phyloP scores from a whole-genome alignment of 2,329 filamentous ascomycete species.

The Verticillium alfalfae region DNA sequence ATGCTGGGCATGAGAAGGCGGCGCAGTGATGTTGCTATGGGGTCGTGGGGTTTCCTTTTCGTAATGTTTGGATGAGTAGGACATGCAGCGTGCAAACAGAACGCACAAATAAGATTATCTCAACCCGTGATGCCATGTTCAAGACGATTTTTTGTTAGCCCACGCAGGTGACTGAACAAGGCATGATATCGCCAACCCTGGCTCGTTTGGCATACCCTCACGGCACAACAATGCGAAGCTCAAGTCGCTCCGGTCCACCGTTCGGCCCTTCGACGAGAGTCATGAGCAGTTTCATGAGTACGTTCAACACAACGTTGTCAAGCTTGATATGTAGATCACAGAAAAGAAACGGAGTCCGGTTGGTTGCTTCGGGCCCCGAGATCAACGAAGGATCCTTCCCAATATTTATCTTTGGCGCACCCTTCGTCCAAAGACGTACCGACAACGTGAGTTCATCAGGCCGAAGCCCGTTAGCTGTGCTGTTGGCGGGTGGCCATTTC shows the following conservation, averaged over 20 bases:
- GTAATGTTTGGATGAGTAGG: too few relatives aligned
- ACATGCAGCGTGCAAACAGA: too few relatives aligned
- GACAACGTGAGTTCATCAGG: constrained; percentile 4
- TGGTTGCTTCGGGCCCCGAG: constrained; percentile 10
- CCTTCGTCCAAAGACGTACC: constrained; percentile 11
- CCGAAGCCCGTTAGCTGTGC: constrained; percentile 10
- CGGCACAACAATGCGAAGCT: too few relatives aligned
- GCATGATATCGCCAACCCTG: too few relatives aligned
- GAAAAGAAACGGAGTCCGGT: constrained; percentile 14
- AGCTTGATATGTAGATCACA: constrained; percentile 11
- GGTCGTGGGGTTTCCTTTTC: too few relatives aligned
- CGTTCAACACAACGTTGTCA: background rate
- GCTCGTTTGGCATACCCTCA: too few relatives aligned
- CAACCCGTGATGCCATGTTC: too few relatives aligned
- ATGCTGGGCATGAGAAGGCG: background rate
- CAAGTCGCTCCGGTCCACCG: too few relatives aligned
- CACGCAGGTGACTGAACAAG: too few relatives aligned
- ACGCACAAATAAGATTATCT: too few relatives aligned
- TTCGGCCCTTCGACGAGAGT: too few relatives aligned
- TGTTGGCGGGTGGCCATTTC: constrained; percentile 10
- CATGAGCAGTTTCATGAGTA: constrained; percentile 7
- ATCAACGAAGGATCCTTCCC: constrained; percentile 16
- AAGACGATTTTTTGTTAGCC: too few relatives aligned
- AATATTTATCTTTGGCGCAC: constrained; percentile 12
- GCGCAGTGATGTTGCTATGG: background rate